Percentiles rank a stretch among this genome's conserved stretches.
Evolutionary conservation across 768 basidiomycete species (phyloP).

Genomic region (Epithele typhae): DNA sequence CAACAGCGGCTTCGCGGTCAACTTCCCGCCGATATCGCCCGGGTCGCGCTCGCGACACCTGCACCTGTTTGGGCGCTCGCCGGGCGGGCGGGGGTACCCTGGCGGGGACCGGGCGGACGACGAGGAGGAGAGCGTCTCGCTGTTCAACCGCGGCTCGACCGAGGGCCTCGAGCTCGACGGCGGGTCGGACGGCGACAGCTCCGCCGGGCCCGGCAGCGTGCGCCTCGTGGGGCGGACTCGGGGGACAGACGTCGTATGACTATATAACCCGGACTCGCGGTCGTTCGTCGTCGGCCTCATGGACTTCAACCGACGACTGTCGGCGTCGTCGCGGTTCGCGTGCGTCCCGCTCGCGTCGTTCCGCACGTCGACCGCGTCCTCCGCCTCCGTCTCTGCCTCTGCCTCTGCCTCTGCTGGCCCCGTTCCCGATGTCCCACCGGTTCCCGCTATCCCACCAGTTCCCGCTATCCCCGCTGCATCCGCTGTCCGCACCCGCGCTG

Average conservation of each 20-base stretch:
- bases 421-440: conserved; percentile 4
- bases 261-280: too few relatives aligned
- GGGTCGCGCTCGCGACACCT: conserved; percentile 11
- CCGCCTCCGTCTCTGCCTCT: too few relatives aligned
- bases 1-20: conserved; percentile 3
- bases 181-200: conserved; percentile 7
- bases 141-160: conserved; percentile 19
- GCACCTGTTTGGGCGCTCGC: conserved; percentile 12
- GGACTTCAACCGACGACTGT: too few relatives aligned
- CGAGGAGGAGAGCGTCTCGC: conserved; percentile 25
- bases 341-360: too few relatives aligned
- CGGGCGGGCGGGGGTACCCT: conserved; percentile 21
- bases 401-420: conserved; percentile 1
- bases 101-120: conserved; percentile 21
- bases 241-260: too few relatives aligned
- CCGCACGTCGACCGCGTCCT: too few relatives aligned
- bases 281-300: too few relatives aligned
- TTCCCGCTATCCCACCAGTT: not conserved
- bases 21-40: not conserved
- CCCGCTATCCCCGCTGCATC: too few relatives aligned
- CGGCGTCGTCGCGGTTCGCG: too few relatives aligned
- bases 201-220: conserved; percentile 16
- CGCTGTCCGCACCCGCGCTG: too few relatives aligned
- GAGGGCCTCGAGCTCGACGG: conserved; percentile 11
- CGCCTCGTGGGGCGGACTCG: too few relatives aligned